Base-by-base conservation (phyloP, 108 stramenopile genomes). In the Aurantiochytrium sp. region DNA sequence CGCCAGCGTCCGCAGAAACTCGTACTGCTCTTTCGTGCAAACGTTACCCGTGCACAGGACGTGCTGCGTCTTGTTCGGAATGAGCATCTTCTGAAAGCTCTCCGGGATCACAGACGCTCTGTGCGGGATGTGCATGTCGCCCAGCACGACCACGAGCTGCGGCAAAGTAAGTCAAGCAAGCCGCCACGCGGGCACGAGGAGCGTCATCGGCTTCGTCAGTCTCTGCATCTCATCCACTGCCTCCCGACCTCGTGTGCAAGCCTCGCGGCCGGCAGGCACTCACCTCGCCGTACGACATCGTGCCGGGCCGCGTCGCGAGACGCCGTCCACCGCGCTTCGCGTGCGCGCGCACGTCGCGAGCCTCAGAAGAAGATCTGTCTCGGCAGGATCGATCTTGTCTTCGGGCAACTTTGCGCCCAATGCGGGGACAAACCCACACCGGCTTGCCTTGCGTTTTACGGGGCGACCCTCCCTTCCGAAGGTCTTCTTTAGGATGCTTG, bases 61-160 rank as follows among this genome's bases (percentile, higher is more conserved):
- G 86, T 97, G 98, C 88, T 99, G 96, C 97, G 98, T 98, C 89
- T 97, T 98, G 86, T 97, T 96, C 19, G 98, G 98, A 19, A 99
- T 96, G 5, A 98, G 94, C 97, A 99, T 98, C 65, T 94, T 93
- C 87, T 95, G 95, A 90, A 99, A 98, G 55, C 95, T 97, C 39
- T 97, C 97, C 3, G 97, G 98, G 22, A 99, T 97, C 17, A 92
- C 87, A 24, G 91, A 93, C 4, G 96, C 94, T 53, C 98, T 91
- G 37, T 96, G 93, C 37, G 98, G 98, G 42, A 98, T 95, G 90
- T 98, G 97, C 87, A 96, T 87, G 91, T 99, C 98, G 17, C 98
- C 98, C 30, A 99, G 90, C 5, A 99, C 73, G 73, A 81, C 42
- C 17, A 81, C 73, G 24, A 81, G 73, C 73, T 81, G 73, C 30